Evolutionary conservation across 768 basidiomycete species (phyloP).

Genomic region (Lactarius psammicola): DNA sequence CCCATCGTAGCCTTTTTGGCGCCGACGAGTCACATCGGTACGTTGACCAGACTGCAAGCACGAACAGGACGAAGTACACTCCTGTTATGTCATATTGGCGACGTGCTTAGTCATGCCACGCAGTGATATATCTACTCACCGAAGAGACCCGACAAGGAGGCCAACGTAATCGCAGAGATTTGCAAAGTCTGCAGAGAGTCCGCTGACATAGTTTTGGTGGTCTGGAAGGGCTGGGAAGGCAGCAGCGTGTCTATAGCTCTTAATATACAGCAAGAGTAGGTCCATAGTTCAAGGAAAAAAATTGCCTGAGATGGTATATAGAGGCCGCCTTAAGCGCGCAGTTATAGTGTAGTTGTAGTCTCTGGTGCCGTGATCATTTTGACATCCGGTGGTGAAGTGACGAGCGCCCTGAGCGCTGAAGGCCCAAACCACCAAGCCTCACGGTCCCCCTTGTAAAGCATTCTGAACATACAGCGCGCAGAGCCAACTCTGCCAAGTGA

Average conservation of each 20-base stretch:
- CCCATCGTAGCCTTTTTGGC: conserved; percentile 25
- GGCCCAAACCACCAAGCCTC: neutral
- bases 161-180: conserved; percentile 22
- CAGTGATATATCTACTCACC: conserved; percentile 14
- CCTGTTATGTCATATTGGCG: conserved; percentile 21
- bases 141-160: conserved; percentile 28
- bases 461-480: neutral
- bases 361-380: neutral
- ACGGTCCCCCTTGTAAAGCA: neutral
- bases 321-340: neutral
- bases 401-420: neutral
- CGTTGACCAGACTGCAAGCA: conserved; percentile 31
- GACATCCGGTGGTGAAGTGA: neutral
- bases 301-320: neutral
- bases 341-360: neutral
- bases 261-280: neutral
- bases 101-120: neutral
- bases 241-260: neutral
- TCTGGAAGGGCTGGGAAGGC: neutral
- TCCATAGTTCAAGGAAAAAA: neutral
- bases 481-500: neutral
- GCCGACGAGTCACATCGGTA: conserved; percentile 7
- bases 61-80: conserved; percentile 29
- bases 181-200: conserved; percentile 25
- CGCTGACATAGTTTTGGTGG: conserved; percentile 4